Evolutionary conservation across 257 asterid genomes (phyloP), one percentile per base, ranked within the genome.

Genomic region (Euphrasia confusa): DNA sequence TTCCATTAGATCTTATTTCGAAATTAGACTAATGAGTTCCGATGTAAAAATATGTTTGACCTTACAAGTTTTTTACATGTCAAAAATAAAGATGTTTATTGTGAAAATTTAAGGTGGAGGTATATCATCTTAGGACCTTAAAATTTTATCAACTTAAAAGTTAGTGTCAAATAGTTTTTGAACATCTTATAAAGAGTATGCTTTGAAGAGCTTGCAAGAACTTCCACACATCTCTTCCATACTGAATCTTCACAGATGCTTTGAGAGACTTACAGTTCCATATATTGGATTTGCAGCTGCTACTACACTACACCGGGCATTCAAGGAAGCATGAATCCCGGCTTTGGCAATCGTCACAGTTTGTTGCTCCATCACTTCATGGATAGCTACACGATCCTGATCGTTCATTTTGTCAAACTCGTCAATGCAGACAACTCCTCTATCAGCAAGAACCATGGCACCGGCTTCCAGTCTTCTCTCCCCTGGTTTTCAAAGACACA

Each of bases 241-340:
- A 33, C 39, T 33, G 39, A 33, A 33, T 33, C 39, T 49, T 18
- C 61, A 30, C 37, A 42, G 42, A 60, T 24, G 42, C 17, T 64
- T 30, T 73, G 26, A 68, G 61, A 48, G 62, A 72, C 98, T 84
- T 79, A 88, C 98, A 61, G 97, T 88, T 81, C 98, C 98, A 71
- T 91, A 91, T 47, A 91, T 91, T 65, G 98, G 97, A 78, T 91
- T 91, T 71, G 98, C 98, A 77, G 98, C 98, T 44, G 98, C 98
- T 63, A 86, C 97, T 1, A 88, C 98, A 63, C 97, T 88, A 85
- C 98, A 91, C 44, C 95, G 83, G 61, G 97, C 98, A 80, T 88
- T 91, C 82, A 91, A 75, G 24, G 98, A 91, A 58, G 95, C 97
- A 72, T 91, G 96, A 71, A 91, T 91, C 70, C 96, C 98, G 70